Percentiles rank a stretch among this genome's conserved stretches.
Evolutionary conservation across 176 grass and related monocot species (phyloP).

Genomic region (Puccinellia tenuiflora): DNA sequence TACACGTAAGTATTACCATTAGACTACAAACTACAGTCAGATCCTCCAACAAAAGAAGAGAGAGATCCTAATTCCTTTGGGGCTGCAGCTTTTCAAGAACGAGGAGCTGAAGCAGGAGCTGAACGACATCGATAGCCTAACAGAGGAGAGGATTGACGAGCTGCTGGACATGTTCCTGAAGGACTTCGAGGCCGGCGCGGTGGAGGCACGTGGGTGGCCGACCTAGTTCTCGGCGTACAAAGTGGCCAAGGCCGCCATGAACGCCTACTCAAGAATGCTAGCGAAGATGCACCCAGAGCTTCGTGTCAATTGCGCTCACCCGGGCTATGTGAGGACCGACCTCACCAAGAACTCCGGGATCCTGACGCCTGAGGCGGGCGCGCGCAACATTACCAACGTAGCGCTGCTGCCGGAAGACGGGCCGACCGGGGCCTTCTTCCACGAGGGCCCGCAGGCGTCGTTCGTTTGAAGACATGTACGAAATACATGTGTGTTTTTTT

Average conservation of each 20-base stretch:
- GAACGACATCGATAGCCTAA: conserved; percentile 18
- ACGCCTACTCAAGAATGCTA: conserved; percentile 51
- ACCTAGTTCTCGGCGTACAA: conserved; percentile 28
- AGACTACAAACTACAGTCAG: neutral
- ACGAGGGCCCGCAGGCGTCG: neutral
- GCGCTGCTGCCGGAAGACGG: conserved; percentile 36
- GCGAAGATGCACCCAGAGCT: conserved; percentile 35
- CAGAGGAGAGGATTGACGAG: conserved; percentile 37
- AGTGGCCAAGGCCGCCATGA: conserved; percentile 37
- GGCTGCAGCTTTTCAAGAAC: conserved; percentile 6
- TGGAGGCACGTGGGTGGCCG: conserved; percentile 32
- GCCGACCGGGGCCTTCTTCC: conserved; percentile 40
- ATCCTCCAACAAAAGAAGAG: too few species aligned
- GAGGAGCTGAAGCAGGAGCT: conserved; percentile 40
- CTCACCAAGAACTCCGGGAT: conserved; percentile 31
- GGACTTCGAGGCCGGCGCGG: conserved; percentile 26
- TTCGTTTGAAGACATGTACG: neutral
- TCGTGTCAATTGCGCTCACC: conserved; percentile 42
- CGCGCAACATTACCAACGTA: neutral
- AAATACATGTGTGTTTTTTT: too few species aligned
- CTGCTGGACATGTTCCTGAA: conserved; percentile 33
- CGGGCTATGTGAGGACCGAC: conserved; percentile 58
- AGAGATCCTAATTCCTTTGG: neutral
- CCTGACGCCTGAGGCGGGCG: conserved; percentile 39
- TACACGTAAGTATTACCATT: conserved; percentile 11